phyloP scores from a whole-genome alignment of 2,329 filamentous ascomycete species.

The Ophiostoma populinum region DNA sequence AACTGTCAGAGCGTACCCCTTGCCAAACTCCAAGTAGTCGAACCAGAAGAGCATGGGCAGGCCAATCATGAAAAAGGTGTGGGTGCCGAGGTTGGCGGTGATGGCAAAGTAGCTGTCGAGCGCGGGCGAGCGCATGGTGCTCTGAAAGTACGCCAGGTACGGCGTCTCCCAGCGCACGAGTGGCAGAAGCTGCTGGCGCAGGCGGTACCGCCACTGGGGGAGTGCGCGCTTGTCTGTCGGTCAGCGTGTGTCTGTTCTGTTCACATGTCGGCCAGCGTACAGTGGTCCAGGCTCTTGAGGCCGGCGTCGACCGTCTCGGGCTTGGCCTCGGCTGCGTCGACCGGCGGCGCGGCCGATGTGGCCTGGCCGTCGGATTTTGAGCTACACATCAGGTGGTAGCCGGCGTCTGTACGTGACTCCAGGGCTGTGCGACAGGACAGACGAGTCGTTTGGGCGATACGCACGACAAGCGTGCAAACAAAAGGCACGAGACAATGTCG shows the following conservation, averaged over 20 bases:
- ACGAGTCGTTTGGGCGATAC: too few relatives aligned
- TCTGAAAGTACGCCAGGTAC: constrained; percentile 76
- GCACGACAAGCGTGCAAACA: too few relatives aligned
- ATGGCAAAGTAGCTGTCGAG: constrained; percentile 95
- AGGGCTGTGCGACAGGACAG: too few relatives aligned
- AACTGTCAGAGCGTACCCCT: constrained; percentile 46
- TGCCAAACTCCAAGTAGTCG: constrained; percentile 66
- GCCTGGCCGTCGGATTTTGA: constrained; percentile 28
- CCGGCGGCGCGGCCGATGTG: too few relatives aligned
- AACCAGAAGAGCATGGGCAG: constrained; percentile 95
- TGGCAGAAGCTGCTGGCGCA: constrained; percentile 69
- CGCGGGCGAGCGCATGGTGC: constrained; percentile 58
- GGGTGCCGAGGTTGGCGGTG: constrained; percentile 88
- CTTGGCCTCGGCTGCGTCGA: constrained; percentile 17
- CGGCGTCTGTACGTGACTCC: too few relatives aligned
- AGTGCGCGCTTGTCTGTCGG: constrained; percentile 60
- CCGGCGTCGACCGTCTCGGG: constrained; percentile 47
- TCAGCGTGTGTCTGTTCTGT: neutral
- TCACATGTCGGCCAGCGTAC: constrained; percentile 24
- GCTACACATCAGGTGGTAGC: too few relatives aligned
- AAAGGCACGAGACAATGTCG: too few relatives aligned
- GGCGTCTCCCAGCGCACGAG: constrained; percentile 90
- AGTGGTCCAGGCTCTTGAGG: constrained; percentile 63
- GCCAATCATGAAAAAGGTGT: constrained; percentile 97
- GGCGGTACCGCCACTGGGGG: constrained; percentile 71